Conservation (phyloP, 2,329 filamentous ascomycete genomes). For the Alternaria consortialis region DNA sequence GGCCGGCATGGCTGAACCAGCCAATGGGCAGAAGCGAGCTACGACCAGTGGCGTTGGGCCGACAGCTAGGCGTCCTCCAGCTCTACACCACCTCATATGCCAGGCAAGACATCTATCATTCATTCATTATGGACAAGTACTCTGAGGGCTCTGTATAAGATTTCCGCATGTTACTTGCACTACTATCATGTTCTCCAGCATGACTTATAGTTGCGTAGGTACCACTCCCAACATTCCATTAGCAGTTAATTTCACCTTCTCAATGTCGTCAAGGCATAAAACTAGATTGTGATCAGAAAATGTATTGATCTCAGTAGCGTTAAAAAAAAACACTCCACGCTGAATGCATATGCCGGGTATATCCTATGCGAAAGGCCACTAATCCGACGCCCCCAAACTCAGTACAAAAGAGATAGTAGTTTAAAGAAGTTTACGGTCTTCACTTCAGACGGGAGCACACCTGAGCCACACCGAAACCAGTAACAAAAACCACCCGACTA, state of each 20-base stretch:
- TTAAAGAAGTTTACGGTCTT: slow-evolving; percentile 6
- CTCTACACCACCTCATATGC: slow-evolving; percentile 2
- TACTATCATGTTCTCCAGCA: neutral
- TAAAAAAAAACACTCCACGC: slow-evolving; percentile 15
- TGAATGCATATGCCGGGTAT: slow-evolving; percentile 19
- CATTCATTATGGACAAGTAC: neutral
- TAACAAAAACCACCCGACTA: slow-evolving; percentile 10
- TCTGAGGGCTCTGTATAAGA: accelerated
- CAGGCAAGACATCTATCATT: neutral
- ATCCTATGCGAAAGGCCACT: slow-evolving; percentile 15
- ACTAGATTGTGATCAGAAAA: neutral
- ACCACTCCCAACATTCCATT: neutral
- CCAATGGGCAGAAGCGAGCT: slow-evolving; percentile 13
- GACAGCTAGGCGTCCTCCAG: neutral
- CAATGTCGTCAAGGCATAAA: neutral
- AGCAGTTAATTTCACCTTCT: neutral
- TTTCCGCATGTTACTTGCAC: neutral
- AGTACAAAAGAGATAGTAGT: slow-evolving; percentile 19
- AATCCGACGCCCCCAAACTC: slow-evolving; percentile 8
- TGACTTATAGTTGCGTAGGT: neutral
- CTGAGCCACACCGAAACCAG: neutral
- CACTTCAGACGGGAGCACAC: neutral
- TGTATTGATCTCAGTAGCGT: slow-evolving; percentile 1
- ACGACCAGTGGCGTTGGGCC: slow-evolving; percentile 7
- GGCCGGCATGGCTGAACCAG: neutral